Base-by-base conservation (phyloP, 148 eudicot species). In the Camellia japonica region DNA sequence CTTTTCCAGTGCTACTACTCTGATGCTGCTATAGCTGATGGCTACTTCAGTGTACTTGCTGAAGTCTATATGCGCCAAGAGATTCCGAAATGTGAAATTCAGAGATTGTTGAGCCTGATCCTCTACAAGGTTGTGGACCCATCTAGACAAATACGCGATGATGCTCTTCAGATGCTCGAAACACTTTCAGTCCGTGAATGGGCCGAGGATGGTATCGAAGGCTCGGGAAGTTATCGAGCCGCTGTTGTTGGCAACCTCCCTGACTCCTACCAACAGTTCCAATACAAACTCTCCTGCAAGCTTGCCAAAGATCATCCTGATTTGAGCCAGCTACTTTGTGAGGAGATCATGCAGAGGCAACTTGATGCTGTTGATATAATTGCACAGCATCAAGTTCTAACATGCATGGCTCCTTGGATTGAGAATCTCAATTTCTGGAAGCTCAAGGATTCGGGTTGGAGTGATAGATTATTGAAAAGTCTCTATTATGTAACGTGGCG, bases 341-440 rank as follows among this genome's bases (percentile, higher is more conserved):
- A 96, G 85, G 99, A 96, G 86, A 96, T 96, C 77, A 96, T 96
- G 99, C 99, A 90, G 87, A 92, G 99, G 81, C 99, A 96, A 84
- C 95, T 96, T 49, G 99, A 96, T 87, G 99, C 99, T 51, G 99
- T 96, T 77, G 99, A 96, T 84, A 96, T 96, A 84, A 96, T 96
- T 82, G 99, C 99, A 49, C 99, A 96, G 71, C 99, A 96, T 82
- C 99, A 96, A 85, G 99, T 96, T 75, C 83, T 96, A 52, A 96
- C 99, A 47, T 96, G 99, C 88, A 96, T 96, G 99, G 99, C 99
- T 79, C 99, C 99, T 51, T 96, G 99, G 99, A 96, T 96, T 78
- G 99, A 96, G 85, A 96, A 92, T 77, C 94, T 96, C 49, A 94
- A 96, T 83, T 96, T 96, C 83, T 94, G 98, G 99, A 96, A 92